Base-by-base conservation (phyloP, 306 rosid genomes). In the Trichosanthes cucumerina region DNA sequence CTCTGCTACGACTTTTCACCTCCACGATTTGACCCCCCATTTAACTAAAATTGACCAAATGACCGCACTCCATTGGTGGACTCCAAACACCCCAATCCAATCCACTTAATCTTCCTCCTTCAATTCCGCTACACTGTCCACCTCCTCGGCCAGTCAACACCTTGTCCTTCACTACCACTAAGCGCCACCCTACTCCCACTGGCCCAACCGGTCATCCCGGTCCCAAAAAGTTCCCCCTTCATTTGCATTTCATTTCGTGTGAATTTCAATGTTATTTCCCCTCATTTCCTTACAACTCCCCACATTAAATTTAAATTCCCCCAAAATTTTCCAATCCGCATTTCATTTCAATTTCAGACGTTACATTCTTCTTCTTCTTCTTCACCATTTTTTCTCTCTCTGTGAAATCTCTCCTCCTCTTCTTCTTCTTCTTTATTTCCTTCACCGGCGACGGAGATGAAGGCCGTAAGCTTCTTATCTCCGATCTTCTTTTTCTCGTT, bases 211-310 rank as follows among this genome's bases (percentile, higher is more conserved):
- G 90, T 87, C 39, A 74, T 47, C 78, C 78, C 58, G 28, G 68
- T 31, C 77, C 26, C 43, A 16, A 50, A 63, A 46, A 76, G 75
- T 80, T 77, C 63, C 58, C 75, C 11, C 39, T 56, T 83, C 84
- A 81, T 86, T 86, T 90, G 79, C 80, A 81, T 89, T 91, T 88
- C 88, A 92, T 92, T 86, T 89, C 81, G 77, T 87, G 89, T 84
- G 84, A 71, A 89, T 92, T 92, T 92, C 93, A 75, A 87, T 49
- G 81, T 41, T 84, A 78, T 84, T 80, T 86, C 86, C 85, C 33
- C 49, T 56, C 76, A 13, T 56, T 76, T 56, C 63, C 84, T 38
- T 71, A 12, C 9, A 52, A 33, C 79, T 60, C 59, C 44, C 65
- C 62, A 46, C 78, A 76, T 79, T 77, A 76, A 65, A 76, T 82